Percentiles rank a stretch among this genome's conserved stretches.
Conservation (phyloP, 2,329 filamentous ascomycete genomes). For the Penicillium frequentans region DNA sequence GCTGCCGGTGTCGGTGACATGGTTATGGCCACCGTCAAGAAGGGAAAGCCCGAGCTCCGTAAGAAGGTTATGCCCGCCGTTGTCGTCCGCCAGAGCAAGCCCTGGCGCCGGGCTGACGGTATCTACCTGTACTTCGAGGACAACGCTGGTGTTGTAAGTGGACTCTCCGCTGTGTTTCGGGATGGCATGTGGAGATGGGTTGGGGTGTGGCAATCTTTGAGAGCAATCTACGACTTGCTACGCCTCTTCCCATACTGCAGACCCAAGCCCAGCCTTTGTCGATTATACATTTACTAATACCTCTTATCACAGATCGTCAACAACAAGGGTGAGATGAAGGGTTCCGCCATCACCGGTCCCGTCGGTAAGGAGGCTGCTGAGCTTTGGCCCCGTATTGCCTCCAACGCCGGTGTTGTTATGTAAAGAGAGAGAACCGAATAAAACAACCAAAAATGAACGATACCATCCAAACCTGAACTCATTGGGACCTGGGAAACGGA, state of each 20-base stretch:
- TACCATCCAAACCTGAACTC: constrained; percentile 27
- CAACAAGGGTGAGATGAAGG: constrained; percentile 99
- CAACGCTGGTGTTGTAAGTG: constrained; percentile 95
- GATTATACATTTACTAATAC: background rate
- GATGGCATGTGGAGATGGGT: background rate
- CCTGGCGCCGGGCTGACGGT: constrained; percentile 97
- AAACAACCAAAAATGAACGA: constrained; percentile 29
- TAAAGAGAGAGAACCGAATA: constrained; percentile 58
- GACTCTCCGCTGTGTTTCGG: background rate
- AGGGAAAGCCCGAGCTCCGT: constrained; percentile 99
- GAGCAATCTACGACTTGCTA: background rate
- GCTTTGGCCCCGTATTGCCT: constrained; percentile 99
- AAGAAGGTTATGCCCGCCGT: constrained; percentile 99
- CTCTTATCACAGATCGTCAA: constrained; percentile 80
- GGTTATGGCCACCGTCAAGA: constrained; percentile 99
- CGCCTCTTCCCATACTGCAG: background rate
- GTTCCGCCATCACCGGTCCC: constrained; percentile 97
- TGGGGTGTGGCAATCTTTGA: background rate
- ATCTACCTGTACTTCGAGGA: constrained; percentile 99
- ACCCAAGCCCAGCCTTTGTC: background rate
- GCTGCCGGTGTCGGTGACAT: constrained; percentile 98
- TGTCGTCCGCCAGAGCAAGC: constrained; percentile 98
- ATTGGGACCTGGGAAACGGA: constrained; percentile 25
- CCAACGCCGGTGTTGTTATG: constrained; percentile 99
- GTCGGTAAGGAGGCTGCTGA: constrained; percentile 99